Percentiles rank a stretch among this genome's conserved stretches.
Evolutionary conservation across 2,329 filamentous ascomycete species (phyloP).

Genomic region (Geosmithia flava): DNA sequence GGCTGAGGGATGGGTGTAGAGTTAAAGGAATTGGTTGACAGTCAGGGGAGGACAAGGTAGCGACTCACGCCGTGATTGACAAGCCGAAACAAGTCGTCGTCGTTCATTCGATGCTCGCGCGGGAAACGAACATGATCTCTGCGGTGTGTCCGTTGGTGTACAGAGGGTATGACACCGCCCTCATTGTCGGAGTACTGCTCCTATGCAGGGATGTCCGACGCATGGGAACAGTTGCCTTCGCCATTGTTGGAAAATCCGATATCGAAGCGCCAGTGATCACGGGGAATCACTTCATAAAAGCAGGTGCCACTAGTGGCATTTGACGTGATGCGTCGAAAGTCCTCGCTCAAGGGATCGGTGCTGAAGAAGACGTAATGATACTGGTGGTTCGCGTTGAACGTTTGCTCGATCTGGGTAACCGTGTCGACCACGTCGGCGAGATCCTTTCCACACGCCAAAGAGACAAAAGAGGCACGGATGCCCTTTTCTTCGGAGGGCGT

Average conservation of each 20-base stretch:
- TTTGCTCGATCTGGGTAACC: conserved; percentile 41
- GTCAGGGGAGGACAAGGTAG: background rate
- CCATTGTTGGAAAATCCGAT: background rate
- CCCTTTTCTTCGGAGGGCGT: background rate
- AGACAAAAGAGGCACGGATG: conserved; percentile 17
- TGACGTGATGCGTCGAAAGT: conserved; percentile 58
- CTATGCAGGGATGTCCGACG: conserved; percentile 1
- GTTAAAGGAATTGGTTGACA: no score
- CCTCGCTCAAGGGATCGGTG: conserved; percentile 62
- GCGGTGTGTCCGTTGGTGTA: background rate
- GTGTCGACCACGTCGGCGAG: conserved; percentile 16
- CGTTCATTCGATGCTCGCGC: conserved; percentile 56
- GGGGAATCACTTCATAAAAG: conserved; percentile 52
- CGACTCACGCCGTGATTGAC: conserved; percentile 45
- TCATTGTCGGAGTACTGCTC: background rate
- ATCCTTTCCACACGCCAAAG: conserved; percentile 17
- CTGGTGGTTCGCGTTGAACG: conserved; percentile 69
- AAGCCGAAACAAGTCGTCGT: conserved; percentile 48
- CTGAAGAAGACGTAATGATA: conserved; percentile 90
- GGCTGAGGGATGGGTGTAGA: background rate
- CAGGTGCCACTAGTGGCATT: conserved; percentile 60
- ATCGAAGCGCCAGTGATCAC: conserved; percentile 55
- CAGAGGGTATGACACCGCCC: background rate
- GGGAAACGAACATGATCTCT: conserved; percentile 82
- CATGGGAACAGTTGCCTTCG: background rate